Percentiles rank a stretch among this genome's conserved stretches.
Conservation (phyloP, 805 yeast genomes). For the Blastobotrys americana region DNA sequence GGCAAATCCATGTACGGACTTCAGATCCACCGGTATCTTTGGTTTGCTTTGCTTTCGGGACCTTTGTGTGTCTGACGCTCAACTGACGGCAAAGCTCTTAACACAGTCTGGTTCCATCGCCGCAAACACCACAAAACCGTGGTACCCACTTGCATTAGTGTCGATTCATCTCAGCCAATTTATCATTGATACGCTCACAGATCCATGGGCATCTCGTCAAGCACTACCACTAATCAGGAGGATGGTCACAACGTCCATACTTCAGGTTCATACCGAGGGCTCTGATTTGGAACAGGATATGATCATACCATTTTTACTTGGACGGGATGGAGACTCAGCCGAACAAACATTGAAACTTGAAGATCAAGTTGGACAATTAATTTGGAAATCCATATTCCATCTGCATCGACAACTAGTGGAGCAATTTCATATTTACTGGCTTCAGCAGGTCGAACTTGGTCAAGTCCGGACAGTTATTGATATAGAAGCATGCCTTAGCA, state of each 20-base stretch:
- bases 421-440: slow-evolving; percentile 26
- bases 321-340: neutral
- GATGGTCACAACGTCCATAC: too few species aligned
- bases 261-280: neutral
- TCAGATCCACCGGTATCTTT: slow-evolving; percentile 30
- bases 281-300: neutral
- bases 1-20: slow-evolving; percentile 32
- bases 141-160: slow-evolving; percentile 31
- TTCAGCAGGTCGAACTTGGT: slow-evolving; percentile 13
- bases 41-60: slow-evolving; percentile 22
- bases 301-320: neutral
- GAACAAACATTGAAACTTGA: too few species aligned
- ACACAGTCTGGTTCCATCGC: slow-evolving; percentile 23
- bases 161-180: slow-evolving; percentile 27
- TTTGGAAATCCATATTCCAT: slow-evolving; percentile 3
- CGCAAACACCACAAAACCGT: slow-evolving; percentile 16
- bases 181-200: slow-evolving; percentile 7
- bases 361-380: neutral
- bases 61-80: slow-evolving; percentile 19
- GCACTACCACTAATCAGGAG: neutral
- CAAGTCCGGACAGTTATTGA: slow-evolving; percentile 24
- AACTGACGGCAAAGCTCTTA: slow-evolving; percentile 12
- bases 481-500: slow-evolving; percentile 18
- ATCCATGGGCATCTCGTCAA: slow-evolving; percentile 1
- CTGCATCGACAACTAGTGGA: slow-evolving; percentile 18